phyloP scores from a whole-genome alignment of 202 grass and related monocot species.

The Panicum virgatum region DNA sequence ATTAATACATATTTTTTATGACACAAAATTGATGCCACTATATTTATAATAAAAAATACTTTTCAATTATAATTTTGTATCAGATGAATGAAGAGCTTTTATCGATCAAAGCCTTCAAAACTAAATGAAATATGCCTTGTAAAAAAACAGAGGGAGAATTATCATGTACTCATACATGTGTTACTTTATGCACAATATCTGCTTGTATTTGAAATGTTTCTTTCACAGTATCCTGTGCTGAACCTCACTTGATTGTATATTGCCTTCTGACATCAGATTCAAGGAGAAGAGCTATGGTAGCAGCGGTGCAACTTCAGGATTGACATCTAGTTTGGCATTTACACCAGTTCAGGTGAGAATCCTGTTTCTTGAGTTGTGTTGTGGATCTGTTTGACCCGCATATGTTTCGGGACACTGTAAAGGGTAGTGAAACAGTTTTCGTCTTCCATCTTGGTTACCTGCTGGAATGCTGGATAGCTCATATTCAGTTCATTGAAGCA shows the following conservation, averaged over 20 bases:
- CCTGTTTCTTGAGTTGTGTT: conserved; percentile 16
- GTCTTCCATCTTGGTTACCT: neutral
- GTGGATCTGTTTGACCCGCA: neutral
- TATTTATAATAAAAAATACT: no score
- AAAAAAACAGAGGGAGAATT: no score
- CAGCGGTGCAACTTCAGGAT: conserved; percentile 77
- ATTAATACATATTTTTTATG: no score
- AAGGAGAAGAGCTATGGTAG: conserved; percentile 86
- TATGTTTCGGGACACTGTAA: neutral
- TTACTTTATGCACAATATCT: neutral
- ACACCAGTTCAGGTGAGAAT: conserved; percentile 78
- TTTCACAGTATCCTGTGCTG: no score
- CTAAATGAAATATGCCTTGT: no score
- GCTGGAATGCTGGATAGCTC: no score
- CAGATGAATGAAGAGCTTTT: no score
- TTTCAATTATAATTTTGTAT: no score
- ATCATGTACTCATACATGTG: neutral
- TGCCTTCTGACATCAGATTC: conserved; percentile 54
- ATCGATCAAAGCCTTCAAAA: no score
- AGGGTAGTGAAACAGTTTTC: neutral
- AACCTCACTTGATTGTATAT: neutral
- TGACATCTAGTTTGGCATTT: conserved; percentile 86
- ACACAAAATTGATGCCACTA: no score
- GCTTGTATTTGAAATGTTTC: no score
- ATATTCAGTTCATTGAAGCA: neutral